phyloP scores from a whole-genome alignment of 352 stramenopile genomes.

The Phytophthora pseudosyringae region DNA sequence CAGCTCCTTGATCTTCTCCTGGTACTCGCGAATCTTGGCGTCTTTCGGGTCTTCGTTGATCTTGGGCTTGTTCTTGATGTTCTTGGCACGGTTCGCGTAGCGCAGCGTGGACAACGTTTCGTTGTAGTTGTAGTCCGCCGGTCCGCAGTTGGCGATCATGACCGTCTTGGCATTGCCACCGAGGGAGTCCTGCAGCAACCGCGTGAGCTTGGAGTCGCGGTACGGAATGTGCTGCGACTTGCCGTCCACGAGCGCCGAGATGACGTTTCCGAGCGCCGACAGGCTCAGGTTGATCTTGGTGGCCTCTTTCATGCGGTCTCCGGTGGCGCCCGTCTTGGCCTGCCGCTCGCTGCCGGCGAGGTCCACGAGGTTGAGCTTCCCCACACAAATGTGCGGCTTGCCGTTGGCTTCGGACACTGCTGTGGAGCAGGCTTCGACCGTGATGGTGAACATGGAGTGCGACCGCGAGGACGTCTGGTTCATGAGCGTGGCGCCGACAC shows the following conservation, averaged over 20 bases:
- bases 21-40: slow-evolving; percentile 63
- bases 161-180: slow-evolving; percentile 97
- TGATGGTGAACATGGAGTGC: slow-evolving; percentile 96
- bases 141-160: slow-evolving; percentile 97
- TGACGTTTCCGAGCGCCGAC: slow-evolving; percentile 84
- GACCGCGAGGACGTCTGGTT: slow-evolving; percentile 95
- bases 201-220: slow-evolving; percentile 91
- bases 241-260: slow-evolving; percentile 83
- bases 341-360: slow-evolving; percentile 93
- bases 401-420: slow-evolving; percentile 46
- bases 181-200: slow-evolving; percentile 90
- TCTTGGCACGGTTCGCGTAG: slow-evolving; percentile 94
- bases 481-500: slow-evolving; percentile 94
- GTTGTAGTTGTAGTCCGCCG: slow-evolving; percentile 98
- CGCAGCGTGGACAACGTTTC: slow-evolving; percentile 93
- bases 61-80: slow-evolving; percentile 95
- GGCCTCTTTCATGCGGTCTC: slow-evolving; percentile 94
- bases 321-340: slow-evolving; percentile 93
- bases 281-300: slow-evolving; percentile 90
- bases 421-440: slow-evolving; percentile 85
- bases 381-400: slow-evolving; percentile 89
- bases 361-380: slow-evolving; percentile 97
- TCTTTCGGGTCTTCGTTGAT: slow-evolving; percentile 93
- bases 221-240: slow-evolving; percentile 95
- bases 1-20: slow-evolving; percentile 70